Percentiles rank a stretch among this genome's conserved stretches.
Conservation (phyloP, 306 rosid species). For the Dryas octopetala region DNA sequence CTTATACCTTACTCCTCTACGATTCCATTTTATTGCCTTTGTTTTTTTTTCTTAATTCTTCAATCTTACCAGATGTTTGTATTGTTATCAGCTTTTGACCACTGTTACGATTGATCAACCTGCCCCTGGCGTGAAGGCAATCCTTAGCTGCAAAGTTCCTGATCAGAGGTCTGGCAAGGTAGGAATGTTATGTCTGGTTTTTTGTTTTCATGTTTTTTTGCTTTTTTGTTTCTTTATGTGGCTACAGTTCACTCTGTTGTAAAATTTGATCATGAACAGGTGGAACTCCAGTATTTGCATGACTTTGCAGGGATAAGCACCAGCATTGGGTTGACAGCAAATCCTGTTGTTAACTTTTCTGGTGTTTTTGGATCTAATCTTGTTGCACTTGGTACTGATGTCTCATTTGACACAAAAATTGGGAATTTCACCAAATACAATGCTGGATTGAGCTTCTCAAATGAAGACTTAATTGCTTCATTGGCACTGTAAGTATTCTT, state of each 20-base stretch:
- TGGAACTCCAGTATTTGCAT: constrained; percentile 76
- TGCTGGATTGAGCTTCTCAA: constrained; percentile 65
- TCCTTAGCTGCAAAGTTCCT: constrained; percentile 71
- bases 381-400: constrained; percentile 69
- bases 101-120: constrained; percentile 72
- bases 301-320: constrained; percentile 78
- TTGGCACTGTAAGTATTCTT: constrained; percentile 61
- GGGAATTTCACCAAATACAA: constrained; percentile 68
- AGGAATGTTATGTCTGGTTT: constrained; percentile 13
- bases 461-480: constrained; percentile 65
- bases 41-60: not conserved
- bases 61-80: constrained; percentile 15
- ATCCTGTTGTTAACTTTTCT: constrained; percentile 77
- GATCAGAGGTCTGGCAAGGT: constrained; percentile 97
- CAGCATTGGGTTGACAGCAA: constrained; percentile 81
- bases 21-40: not conserved
- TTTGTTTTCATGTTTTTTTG: not conserved
- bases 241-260: constrained; percentile 1
- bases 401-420: constrained; percentile 65
- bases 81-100: constrained; percentile 55
- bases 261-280: constrained; percentile 45
- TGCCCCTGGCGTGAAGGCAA: constrained; percentile 79
- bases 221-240: not conserved
- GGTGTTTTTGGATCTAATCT: constrained; percentile 70
- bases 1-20: not conserved